phyloP scores from a whole-genome alignment of 2,329 filamentous ascomycete species.

The Pseudomassariella vexata region DNA sequence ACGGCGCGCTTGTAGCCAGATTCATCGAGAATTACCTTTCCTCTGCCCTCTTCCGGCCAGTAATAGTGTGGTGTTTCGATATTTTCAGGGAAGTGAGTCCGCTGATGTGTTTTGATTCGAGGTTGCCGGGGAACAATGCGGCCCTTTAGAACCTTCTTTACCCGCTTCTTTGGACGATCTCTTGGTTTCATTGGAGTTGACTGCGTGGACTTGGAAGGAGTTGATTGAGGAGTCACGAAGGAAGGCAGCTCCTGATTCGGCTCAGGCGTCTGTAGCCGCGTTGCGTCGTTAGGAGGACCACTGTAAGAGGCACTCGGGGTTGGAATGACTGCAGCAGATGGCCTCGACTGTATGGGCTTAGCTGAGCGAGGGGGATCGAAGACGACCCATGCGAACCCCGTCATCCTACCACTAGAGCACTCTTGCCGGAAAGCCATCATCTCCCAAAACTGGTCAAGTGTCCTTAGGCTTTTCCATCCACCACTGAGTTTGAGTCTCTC shows the following conservation, averaged over 20 bases:
- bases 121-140: conserved; percentile 59
- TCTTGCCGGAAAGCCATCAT: conserved; percentile 97
- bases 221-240: conserved; percentile 25
- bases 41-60: conserved; percentile 59
- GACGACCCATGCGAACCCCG: conserved; percentile 92
- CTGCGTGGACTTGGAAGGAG: conserved; percentile 23
- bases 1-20: conserved; percentile 60
- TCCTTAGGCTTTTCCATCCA: conserved; percentile 77
- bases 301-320: conserved; percentile 25
- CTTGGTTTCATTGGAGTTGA: conserved; percentile 12
- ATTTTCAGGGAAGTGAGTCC: conserved; percentile 41
- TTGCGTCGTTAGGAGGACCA: conserved; percentile 18
- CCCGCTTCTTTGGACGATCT: conserved; percentile 31
- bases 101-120: conserved; percentile 54
- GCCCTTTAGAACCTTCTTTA: conserved; percentile 47
- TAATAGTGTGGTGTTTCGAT: conserved; percentile 57
- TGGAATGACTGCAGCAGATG: conserved; percentile 11
- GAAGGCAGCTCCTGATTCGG: conserved; percentile 6
- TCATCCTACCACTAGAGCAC: conserved; percentile 84
- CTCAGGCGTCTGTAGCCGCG: conserved; percentile 5
- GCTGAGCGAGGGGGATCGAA: conserved; percentile 49
- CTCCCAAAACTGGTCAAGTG: conserved; percentile 93
- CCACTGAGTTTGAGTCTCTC: conserved; percentile 50
- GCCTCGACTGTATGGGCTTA: conserved; percentile 5
- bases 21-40: conserved; percentile 57